Base-by-base conservation (phyloP, 176 grass and related monocot genomes). In the Musa acuminata region DNA sequence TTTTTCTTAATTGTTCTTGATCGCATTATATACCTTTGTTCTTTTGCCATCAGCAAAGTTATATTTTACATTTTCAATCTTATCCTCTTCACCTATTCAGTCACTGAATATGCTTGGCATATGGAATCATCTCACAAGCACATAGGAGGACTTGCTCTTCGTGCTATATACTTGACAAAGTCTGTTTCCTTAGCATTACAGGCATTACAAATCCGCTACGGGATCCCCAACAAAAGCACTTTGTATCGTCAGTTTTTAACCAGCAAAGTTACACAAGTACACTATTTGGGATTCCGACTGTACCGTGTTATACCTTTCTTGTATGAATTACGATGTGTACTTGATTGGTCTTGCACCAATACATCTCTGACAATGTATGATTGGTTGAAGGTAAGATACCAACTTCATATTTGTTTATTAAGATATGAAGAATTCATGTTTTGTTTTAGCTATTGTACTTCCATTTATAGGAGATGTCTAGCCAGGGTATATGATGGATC, bases 351-450 rank as follows among this genome's bases (percentile, higher is more conserved):
- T 75, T 97, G 94, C 82, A 97, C 94, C 62, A 83, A 90, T 11
- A 97, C 94, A 72, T 97, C 94, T 51, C 82, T 97, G 80, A 97
- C 94, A 84, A 97, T 97, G 90, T 97, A 97, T 80, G 94, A 97
- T 77, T 97, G 94, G 93, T 81, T 97, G 19, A 97, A 97, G 93
- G 93, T 97, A 95, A 27, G 64, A 52, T 74, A 68, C 59, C 11
- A 13, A 21, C 21, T 12, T 60, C 35, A 50, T 58, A 35, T 58
- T 19, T 1, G 24, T 29, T 29, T 5, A 69, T 48, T 35, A 69
- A 69, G 57, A 62, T 19, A 62, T 62, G 6, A 62, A 43, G 35
- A 43, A 43, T 43, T 43, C 35, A 43, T 43, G 35, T 43, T 43
- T 43, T 43, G 35, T 6, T 43, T 43, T 43, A 43, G 4, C 35